Percentiles rank a stretch among this genome's conserved stretches.
phyloP scores from a whole-genome alignment of 2,329 filamentous ascomycete genomes.

The Keithomyces neogunnii region DNA sequence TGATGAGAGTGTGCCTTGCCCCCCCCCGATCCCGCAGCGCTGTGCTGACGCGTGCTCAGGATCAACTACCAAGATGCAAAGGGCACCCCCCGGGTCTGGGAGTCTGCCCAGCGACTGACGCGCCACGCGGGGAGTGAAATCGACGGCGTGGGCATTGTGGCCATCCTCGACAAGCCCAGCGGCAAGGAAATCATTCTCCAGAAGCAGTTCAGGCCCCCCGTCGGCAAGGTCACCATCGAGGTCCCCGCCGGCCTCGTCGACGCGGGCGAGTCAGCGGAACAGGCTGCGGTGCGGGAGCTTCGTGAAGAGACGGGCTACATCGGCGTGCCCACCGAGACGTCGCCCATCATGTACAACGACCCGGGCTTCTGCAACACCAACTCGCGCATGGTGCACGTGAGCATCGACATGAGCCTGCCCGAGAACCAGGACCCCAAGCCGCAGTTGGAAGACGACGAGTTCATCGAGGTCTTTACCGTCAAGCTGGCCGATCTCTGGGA shows the following conservation, averaged over 20 bases:
- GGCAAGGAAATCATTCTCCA: conserved; percentile 53
- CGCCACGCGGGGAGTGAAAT: conserved; percentile 53
- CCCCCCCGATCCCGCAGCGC: conserved; percentile 1
- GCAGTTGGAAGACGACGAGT: conserved; percentile 69
- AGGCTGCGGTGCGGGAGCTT: conserved; percentile 55
- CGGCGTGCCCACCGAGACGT: conserved; percentile 45
- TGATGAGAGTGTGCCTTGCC: background rate
- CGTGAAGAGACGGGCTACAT: conserved; percentile 61
- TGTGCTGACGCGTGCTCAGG: conserved; percentile 23
- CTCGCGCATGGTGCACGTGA: conserved; percentile 62
- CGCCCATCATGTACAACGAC: conserved; percentile 59
- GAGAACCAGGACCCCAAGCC: conserved; percentile 63
- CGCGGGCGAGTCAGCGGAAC: conserved; percentile 50
- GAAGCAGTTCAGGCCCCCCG: conserved; percentile 58
- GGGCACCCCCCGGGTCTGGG: conserved; percentile 55
- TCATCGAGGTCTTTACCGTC: conserved; percentile 70
- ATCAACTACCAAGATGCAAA: conserved; percentile 57
- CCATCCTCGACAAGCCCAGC: conserved; percentile 49
- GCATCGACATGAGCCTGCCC: conserved; percentile 58
- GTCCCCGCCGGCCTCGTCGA: conserved; percentile 58
- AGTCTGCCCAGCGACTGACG: conserved; percentile 63
- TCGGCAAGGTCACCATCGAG: conserved; percentile 52
- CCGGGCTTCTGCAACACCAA: conserved; percentile 61
- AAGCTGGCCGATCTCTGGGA: conserved; percentile 56
- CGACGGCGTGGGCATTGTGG: conserved; percentile 67